A percentile compares a stretch with the other conserved stretches of the same genome.
phyloP scores from a whole-genome alignment of 306 rosid genomes.

The Castanea sativa region DNA sequence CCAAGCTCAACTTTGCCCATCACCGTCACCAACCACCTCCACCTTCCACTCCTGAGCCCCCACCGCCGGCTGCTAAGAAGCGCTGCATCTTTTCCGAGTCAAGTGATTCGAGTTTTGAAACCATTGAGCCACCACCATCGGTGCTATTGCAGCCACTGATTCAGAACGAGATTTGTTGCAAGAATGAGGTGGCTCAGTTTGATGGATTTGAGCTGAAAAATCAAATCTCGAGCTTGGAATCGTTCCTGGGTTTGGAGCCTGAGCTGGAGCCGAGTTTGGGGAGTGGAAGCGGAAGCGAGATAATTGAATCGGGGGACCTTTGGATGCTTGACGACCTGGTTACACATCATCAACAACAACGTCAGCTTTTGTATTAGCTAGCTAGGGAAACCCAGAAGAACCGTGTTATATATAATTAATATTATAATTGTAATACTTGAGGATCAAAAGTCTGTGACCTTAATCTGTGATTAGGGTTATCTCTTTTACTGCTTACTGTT shows the following conservation, averaged over 20 bases:
- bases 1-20: conserved; percentile 77
- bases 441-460: no score
- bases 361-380: conserved; percentile 15
- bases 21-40: background rate
- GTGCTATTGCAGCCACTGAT: background rate
- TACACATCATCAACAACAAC: conserved; percentile 26
- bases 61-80: conserved; percentile 35
- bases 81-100: conserved; percentile 32
- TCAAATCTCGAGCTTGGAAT: conserved; percentile 60
- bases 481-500: no score
- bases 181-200: background rate
- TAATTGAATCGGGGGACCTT: conserved; percentile 23
- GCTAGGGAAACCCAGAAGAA: background rate
- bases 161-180: conserved; percentile 4
- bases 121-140: background rate
- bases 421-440: no score
- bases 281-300: conserved; percentile 13
- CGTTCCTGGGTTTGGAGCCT: conserved; percentile 57
- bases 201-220: conserved; percentile 36
- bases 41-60: background rate
- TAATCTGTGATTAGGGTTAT: background rate
- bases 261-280: conserved; percentile 4
- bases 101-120: background rate
- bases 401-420: no score
- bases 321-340: conserved; percentile 73